Conservation (phyloP, 371 early-diverging fungal species). For the Rhizopus stolonifer region DNA sequence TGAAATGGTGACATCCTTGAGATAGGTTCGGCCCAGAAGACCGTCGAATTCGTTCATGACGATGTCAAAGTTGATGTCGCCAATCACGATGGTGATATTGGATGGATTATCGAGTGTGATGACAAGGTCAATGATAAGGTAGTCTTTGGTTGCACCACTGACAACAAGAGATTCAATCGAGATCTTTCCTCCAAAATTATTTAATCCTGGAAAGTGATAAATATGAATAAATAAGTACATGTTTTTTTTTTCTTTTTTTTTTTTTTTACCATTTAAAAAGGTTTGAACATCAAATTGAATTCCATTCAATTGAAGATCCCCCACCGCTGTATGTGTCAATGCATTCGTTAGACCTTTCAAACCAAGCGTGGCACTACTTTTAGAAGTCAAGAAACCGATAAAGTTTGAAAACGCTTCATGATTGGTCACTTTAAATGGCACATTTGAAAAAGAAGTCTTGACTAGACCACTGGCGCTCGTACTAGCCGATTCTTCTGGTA, state of each 20-base stretch:
- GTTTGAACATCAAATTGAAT: slow-evolving; percentile 44
- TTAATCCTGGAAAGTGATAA: slow-evolving; percentile 23
- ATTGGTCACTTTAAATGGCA: slow-evolving; percentile 37
- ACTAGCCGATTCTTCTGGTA: slow-evolving; percentile 39
- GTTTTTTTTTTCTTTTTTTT: slow-evolving; percentile 4
- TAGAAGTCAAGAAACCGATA: slow-evolving; percentile 32
- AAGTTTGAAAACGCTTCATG: slow-evolving; percentile 38
- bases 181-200: slow-evolving; percentile 41
- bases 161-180: slow-evolving; percentile 35
- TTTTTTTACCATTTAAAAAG: slow-evolving; percentile 40
- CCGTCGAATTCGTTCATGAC: slow-evolving; percentile 17
- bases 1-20: slow-evolving; percentile 31
- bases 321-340: slow-evolving; percentile 49
- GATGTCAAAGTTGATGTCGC: slow-evolving; percentile 35
- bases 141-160: slow-evolving; percentile 34
- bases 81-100: slow-evolving; percentile 49
- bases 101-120: slow-evolving; percentile 48
- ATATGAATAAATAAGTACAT: slow-evolving; percentile 26
- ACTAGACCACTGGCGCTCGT: slow-evolving; percentile 40
- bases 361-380: slow-evolving; percentile 36
- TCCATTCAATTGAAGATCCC: slow-evolving; percentile 37
- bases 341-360: slow-evolving; percentile 47
- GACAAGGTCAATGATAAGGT: slow-evolving; percentile 34
- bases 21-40: slow-evolving; percentile 10
- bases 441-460: slow-evolving; percentile 37